Base-by-base conservation (phyloP, 2,329 filamentous ascomycete genomes). In the Cryphonectria nitschkei region DNA sequence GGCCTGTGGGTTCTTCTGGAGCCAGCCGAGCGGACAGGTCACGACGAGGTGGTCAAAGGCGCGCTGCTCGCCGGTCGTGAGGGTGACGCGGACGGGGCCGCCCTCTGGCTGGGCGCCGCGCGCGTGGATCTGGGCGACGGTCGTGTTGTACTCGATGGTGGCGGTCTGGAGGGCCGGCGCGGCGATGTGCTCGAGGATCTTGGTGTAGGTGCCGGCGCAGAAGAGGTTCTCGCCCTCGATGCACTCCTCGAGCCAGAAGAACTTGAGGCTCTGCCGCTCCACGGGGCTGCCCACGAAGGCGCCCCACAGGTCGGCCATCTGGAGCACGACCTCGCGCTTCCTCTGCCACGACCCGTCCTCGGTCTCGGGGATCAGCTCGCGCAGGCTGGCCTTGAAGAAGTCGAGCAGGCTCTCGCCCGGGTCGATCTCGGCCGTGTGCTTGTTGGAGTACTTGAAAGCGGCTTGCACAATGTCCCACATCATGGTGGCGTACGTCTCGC, bases 201-300 rank as follows among this genome's bases (percentile, higher is more conserved):
- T 86, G 71, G 84, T 81, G 75, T 90, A 90, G 0, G 88, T 90
- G 14, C 86, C 87, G 6, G 85, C 84, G 70, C 87, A 88, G 73
- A 89, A 89, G 16, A 90, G 78, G 70, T 89, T 90, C 75, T 89
- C 88, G 62, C 91, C 92, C 77, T 93, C 91, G 67, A 94, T 90
- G 74, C 90, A 93, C 79, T 94, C 91, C 77, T 94, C 92, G 6
- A 94, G 78, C 90, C 91, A 93, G 78, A 93, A 92, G 81, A 89
- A 94, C 81, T 90, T 92, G 43, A 94, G 82, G 75, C 90, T 93
- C 78, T 94, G 92, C 37, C 77, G 85, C 67, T 84, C 81, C 11
- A 92, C 83, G 0, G 88, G 86, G 71, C 86, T 90, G 19, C 92
- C 92, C 7, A 93, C 85, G 77, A 92, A 94, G 0, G 87, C 87